A percentile compares a stretch with the other conserved stretches of the same genome.
These are phyloP conservation scores for Didymella segeticola DNA, from an alignment of 2,329 filamentous ascomycete genomes.

Conservation along the genomic window DNA sequence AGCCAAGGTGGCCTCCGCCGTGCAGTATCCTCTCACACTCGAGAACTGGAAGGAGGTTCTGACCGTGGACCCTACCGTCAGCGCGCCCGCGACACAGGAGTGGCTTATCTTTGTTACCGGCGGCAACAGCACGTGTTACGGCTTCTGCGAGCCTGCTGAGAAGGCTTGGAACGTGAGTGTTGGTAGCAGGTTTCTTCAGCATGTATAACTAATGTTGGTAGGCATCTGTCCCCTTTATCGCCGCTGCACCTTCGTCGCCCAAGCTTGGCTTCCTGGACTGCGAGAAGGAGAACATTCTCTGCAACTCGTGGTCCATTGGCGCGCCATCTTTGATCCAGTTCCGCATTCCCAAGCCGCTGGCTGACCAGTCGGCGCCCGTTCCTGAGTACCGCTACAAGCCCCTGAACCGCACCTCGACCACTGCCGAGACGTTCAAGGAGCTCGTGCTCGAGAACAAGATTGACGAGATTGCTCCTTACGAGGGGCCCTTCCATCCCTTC, in stretches of 20 bases:
- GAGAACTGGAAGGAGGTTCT: slow-evolving; percentile 75
- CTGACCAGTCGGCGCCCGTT: slow-evolving; percentile 69
- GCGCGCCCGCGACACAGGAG: slow-evolving; percentile 69
- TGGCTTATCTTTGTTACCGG: slow-evolving; percentile 79
- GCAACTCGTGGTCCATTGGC: slow-evolving; percentile 73
- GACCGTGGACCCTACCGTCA: slow-evolving; percentile 63
- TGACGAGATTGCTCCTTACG: slow-evolving; percentile 59
- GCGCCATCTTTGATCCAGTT: slow-evolving; percentile 72
- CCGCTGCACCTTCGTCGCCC: slow-evolving; percentile 66
- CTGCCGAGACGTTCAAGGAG: slow-evolving; percentile 67
- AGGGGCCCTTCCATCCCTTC: slow-evolving; percentile 79
- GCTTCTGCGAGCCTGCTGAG: slow-evolving; percentile 70
- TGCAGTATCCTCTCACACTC: slow-evolving; percentile 67
- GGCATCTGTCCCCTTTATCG: slow-evolving; percentile 69
- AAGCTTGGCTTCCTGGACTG: slow-evolving; percentile 76
- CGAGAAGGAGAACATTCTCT: slow-evolving; percentile 75
- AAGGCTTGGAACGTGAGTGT: slow-evolving; percentile 61
- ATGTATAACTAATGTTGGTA: slow-evolving; percentile 36
- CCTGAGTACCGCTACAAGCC: slow-evolving; percentile 70
- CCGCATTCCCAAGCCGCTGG: slow-evolving; percentile 62
- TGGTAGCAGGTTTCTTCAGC: background rate
- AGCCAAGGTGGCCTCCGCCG: slow-evolving; percentile 59
- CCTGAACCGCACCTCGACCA: slow-evolving; percentile 73
- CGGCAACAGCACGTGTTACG: slow-evolving; percentile 79
- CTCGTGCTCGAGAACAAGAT: slow-evolving; percentile 67